phyloP scores from a whole-genome alignment of 2,329 filamentous ascomycete genomes.

The Colletotrichum viniferum region DNA sequence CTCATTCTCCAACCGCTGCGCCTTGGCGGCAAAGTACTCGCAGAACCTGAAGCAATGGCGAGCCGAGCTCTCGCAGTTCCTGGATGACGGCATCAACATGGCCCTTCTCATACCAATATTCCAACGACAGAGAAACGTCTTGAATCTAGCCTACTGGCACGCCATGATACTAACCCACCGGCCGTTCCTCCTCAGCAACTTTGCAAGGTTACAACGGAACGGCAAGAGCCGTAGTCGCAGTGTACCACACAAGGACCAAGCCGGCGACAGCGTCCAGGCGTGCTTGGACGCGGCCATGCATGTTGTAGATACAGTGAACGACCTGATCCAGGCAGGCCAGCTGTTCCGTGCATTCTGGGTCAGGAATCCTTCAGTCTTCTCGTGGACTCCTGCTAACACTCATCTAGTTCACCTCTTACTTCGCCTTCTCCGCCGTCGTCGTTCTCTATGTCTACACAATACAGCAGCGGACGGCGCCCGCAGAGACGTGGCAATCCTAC shows the following conservation, averaged over 20 bases:
- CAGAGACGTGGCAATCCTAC: constrained; percentile 31
- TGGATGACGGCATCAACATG: constrained; percentile 40
- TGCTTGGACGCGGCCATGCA: constrained; percentile 45
- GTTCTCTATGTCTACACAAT: constrained; percentile 50
- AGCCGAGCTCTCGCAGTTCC: constrained; percentile 36
- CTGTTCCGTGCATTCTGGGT: constrained; percentile 48
- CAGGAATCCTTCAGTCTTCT: background rate
- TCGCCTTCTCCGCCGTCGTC: constrained; percentile 48
- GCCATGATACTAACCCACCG: constrained; percentile 43
- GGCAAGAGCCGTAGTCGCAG: background rate
- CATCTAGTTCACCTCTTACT: constrained; percentile 42
- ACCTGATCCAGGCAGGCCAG: constrained; percentile 36
- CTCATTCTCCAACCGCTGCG: constrained; percentile 27
- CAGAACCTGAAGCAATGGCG: constrained; percentile 39
- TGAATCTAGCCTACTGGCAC: constrained; percentile 48
- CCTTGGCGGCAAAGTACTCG: constrained; percentile 31
- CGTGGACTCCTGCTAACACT: fast-evolving
- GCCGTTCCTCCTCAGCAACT: constrained; percentile 40
- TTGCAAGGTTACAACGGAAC: constrained; percentile 28
- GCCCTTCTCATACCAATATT: constrained; percentile 41
- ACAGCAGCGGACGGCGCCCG: constrained; percentile 33
- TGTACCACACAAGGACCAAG: background rate
- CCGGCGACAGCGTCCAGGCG: constrained; percentile 23
- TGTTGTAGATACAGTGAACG: constrained; percentile 41
- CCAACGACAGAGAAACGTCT: constrained; percentile 43